Evolutionary conservation across 176 grass and related monocot species (phyloP), one percentile per base, ranked within the genome.

Genomic region (Coix lacrymajobi): DNA sequence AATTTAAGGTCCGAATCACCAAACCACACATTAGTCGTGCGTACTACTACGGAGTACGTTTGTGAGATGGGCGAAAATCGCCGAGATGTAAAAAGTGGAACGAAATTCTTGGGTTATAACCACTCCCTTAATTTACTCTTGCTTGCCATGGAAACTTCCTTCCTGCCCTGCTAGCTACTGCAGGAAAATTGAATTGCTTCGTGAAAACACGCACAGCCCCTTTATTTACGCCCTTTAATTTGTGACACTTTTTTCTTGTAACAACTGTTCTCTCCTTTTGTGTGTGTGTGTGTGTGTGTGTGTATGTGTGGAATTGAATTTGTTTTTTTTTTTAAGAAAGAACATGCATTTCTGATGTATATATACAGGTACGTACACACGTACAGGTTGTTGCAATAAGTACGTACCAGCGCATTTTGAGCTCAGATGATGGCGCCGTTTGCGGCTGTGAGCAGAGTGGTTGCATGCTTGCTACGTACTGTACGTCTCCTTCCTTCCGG

Each of bases 401-500:
- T 52, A 52, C 49, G 49, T 22, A 12, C 26, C 3, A 5, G 17
- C 49, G 11, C 6, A 78, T 44, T 30, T 63, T 8, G 4, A 37
- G 32, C 41, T 63, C 5, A 54, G 20, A 48, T 76, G 33, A 76
- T 31, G 61, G 65, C 33, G 11, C 11, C 51, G 72, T 30, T 76
- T n/a, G 11, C 30, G 45, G 49, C 49, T 16, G 7, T 24, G 17
- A 20, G 34, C 3, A 11, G 71, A 76, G 62, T 29, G 58, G 39
- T 44, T 69, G 33, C 79, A 69, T 69, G 79, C 46, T 34, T 84
- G 4, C 32, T 26, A 77, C 68, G 65, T 20, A n/a, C n/a, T n/a
- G n/a, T n/a, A 48, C 39, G 39, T 58, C 38, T 61, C 14, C 6
- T n/a, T n/a, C n/a, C n/a, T 1, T 78, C 65, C 7, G 19, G 51